Conservation (phyloP, 495 filamentous ascomycete genomes). For the Aspergillus saccharolyticus region DNA sequence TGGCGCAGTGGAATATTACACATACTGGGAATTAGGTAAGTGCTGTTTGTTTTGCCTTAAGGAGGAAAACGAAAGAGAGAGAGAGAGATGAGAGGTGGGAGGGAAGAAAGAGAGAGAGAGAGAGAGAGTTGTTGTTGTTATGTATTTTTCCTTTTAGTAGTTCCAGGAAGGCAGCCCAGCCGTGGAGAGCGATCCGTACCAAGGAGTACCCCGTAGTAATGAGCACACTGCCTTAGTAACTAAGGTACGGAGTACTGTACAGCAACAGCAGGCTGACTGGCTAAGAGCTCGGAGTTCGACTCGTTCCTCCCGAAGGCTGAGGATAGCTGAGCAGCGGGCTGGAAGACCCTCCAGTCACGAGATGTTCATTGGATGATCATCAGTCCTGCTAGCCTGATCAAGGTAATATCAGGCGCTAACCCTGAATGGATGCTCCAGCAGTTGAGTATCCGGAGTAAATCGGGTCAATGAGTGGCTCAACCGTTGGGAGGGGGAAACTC, state of each 20-base stretch:
- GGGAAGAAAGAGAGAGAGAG: slow-evolving; percentile 10
- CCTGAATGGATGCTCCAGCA: not conserved
- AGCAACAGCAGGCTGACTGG: too few relatives aligned
- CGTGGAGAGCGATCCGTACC: not conserved
- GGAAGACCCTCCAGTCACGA: not conserved
- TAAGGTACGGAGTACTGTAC: too few relatives aligned
- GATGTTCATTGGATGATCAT: not conserved
- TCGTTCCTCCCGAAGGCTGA: not conserved
- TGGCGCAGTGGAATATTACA: too few relatives aligned
- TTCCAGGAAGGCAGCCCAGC: slow-evolving; percentile 12
- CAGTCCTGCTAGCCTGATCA: slow-evolving; percentile 13
- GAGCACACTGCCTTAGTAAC: too few relatives aligned
- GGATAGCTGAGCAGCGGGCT: not conserved
- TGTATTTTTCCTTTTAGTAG: not conserved
- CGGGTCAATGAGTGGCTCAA: slow-evolving; percentile 13
- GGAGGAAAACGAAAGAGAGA: too few relatives aligned
- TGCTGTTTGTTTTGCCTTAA: too few relatives aligned
- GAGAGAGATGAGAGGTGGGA: slow-evolving; percentile 1
- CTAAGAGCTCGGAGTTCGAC: not conserved
- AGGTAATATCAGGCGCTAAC: slow-evolving; percentile 5
- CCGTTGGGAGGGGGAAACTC: not conserved
- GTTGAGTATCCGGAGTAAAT: slow-evolving; percentile 20
- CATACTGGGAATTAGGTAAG: too few relatives aligned
- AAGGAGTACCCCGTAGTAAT: slow-evolving; percentile 7
- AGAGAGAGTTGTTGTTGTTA: slow-evolving; percentile 1